phyloP scores from a whole-genome alignment of 2,329 filamentous ascomycete species.

The Paraphaeosphaeria minitans region DNA sequence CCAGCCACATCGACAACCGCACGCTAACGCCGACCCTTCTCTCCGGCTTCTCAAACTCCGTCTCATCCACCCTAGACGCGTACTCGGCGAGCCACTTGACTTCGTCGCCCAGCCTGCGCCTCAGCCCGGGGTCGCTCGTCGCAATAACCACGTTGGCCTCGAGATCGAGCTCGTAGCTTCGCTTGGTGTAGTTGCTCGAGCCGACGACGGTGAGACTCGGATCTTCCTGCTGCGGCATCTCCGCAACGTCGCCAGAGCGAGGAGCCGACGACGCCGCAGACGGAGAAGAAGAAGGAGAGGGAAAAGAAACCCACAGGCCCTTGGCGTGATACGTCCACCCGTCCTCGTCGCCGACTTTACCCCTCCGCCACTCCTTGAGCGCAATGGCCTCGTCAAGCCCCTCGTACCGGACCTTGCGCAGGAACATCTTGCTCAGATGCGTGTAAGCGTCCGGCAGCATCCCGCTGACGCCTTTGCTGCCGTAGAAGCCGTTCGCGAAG shows the following conservation, averaged over 20 bases:
- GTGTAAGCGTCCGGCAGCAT: constrained; percentile 93
- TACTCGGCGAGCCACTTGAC: constrained; percentile 79
- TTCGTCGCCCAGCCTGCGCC: constrained; percentile 76
- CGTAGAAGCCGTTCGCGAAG: constrained; percentile 93
- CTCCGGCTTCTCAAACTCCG: constrained; percentile 81
- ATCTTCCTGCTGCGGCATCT: constrained; percentile 58
- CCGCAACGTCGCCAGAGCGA: constrained; percentile 45
- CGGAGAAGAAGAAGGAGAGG: constrained; percentile 39
- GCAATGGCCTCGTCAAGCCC: constrained; percentile 64
- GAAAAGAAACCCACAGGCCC: constrained; percentile 85
- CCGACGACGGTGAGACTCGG: constrained; percentile 85
- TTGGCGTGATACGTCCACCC: constrained; percentile 99
- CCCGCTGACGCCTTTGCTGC: constrained; percentile 83
- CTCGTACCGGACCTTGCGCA: constrained; percentile 64
- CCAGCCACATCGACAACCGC: constrained; percentile 90
- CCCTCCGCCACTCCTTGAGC: constrained; percentile 86
- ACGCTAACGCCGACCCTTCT: constrained; percentile 85
- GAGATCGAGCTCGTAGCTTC: constrained; percentile 89
- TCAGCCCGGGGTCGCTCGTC: constrained; percentile 75
- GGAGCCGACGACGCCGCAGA: background rate
- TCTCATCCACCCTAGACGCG: constrained; percentile 69
- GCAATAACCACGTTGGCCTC: constrained; percentile 88
- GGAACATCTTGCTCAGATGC: constrained; percentile 80
- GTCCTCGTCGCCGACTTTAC: constrained; percentile 76
- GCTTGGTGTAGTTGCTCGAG: constrained; percentile 93